These are phyloP conservation scores for Globisporangium echinulatum DNA, from an alignment of 352 stramenopile species.

Conservation along the genomic window DNA sequence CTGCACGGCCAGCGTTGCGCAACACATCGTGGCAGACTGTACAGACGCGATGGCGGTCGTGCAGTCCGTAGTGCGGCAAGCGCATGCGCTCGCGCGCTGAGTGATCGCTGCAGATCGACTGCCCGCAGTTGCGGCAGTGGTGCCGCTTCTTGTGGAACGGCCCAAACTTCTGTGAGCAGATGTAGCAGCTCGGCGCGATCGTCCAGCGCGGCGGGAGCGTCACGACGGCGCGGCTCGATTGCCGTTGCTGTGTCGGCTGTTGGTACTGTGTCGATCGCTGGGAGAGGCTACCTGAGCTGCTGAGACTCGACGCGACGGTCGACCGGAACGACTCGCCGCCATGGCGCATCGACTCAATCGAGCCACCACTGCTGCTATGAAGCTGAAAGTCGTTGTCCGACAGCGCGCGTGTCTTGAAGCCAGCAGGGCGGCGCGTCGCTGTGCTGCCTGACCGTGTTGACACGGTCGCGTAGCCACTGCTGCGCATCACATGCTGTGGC, in stretches of 20 bases:
- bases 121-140: slow-evolving; percentile 83
- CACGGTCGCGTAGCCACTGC: slow-evolving; percentile 9
- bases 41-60: slow-evolving; percentile 74
- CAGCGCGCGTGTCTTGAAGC: slow-evolving; percentile 47
- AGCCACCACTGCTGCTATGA: not conserved
- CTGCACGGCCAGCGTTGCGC: slow-evolving; percentile 32
- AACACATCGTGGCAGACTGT: slow-evolving; percentile 76
- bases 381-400: slow-evolving; percentile 62
- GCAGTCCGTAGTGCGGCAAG: slow-evolving; percentile 76
- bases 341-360: slow-evolving; percentile 2
- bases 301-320: slow-evolving; percentile 18
- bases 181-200: slow-evolving; percentile 78
- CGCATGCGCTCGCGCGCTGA: slow-evolving; percentile 77
- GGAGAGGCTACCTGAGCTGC: slow-evolving; percentile 1
- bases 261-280: not conserved
- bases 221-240: slow-evolving; percentile 34
- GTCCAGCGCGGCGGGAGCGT: slow-evolving; percentile 78
- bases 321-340: slow-evolving; percentile 15
- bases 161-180: slow-evolving; percentile 77
- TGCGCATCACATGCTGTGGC: slow-evolving; percentile 1
- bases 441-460: not conserved
- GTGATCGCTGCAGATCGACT: slow-evolving; percentile 83
- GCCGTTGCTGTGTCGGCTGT: slow-evolving; percentile 8
- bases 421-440: not conserved
- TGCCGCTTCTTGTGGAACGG: slow-evolving; percentile 77